These are phyloP conservation scores for Cladosporium phlei DNA, from an alignment of 2,329 filamentous ascomycete genomes.

Conservation along the genomic window DNA sequence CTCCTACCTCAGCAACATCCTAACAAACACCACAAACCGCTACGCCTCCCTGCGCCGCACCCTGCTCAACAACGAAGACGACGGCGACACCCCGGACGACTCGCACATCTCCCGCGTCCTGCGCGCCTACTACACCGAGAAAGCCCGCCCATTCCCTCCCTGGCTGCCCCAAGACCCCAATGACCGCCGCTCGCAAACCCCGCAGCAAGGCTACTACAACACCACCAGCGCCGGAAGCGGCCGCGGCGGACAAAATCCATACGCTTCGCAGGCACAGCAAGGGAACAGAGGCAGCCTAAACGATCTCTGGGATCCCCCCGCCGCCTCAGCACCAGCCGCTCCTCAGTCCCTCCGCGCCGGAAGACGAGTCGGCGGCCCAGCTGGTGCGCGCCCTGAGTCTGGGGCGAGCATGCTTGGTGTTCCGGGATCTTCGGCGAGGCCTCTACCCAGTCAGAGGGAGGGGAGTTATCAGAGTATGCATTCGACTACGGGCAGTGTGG, in stretches of 20 bases:
- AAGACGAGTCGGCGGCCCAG: constrained; percentile 30
- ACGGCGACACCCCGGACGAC: constrained; percentile 68
- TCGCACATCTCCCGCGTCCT: constrained; percentile 92
- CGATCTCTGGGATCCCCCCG: constrained; percentile 54
- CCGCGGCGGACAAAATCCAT: constrained; percentile 10
- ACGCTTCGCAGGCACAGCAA: constrained; percentile 19
- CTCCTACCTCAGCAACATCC: constrained; percentile 74
- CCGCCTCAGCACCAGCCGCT: constrained; percentile 34
- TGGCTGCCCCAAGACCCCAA: constrained; percentile 94
- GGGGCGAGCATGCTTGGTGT: no score
- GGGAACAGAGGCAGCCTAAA: constrained; percentile 48
- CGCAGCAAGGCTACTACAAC: constrained; percentile 29
- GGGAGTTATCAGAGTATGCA: constrained; percentile 65
- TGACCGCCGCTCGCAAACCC: constrained; percentile 49
- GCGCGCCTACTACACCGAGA: constrained; percentile 87
- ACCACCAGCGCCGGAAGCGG: constrained; percentile 32
- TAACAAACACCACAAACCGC: constrained; percentile 52
- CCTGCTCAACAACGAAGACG: constrained; percentile 58
- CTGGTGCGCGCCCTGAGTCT: neutral
- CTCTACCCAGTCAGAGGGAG: constrained; percentile 66
- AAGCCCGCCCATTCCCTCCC: constrained; percentile 70
- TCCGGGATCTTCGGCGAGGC: constrained; percentile 41
- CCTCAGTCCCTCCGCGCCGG: constrained; percentile 40
- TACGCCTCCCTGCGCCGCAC: constrained; percentile 58
- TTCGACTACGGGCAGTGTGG: constrained; percentile 35